Percentiles rank a stretch among this genome's conserved stretches.
phyloP scores from a whole-genome alignment of 140 eudicot genomes.

The Cichorium intybus region DNA sequence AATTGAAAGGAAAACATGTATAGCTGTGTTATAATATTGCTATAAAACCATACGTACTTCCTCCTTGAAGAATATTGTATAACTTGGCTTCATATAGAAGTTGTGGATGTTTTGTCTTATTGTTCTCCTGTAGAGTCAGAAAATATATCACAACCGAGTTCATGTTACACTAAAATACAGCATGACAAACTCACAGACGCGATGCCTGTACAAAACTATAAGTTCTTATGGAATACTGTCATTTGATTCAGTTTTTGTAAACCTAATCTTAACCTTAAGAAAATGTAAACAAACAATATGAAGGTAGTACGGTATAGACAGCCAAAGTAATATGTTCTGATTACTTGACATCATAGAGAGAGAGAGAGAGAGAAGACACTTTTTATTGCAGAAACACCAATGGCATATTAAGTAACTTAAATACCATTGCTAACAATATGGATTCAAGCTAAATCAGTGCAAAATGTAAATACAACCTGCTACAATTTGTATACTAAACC shows the following conservation, averaged over 20 bases:
- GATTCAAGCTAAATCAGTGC: slow-evolving; percentile 14
- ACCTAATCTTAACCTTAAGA: neutral
- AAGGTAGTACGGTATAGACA: neutral
- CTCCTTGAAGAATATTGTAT: slow-evolving; percentile 88
- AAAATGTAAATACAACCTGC: neutral
- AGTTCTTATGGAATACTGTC: neutral
- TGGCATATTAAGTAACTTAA: neutral
- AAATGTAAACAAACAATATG: neutral
- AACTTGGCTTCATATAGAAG: slow-evolving; percentile 92
- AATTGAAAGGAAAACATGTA: neutral
- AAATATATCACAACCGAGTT: slow-evolving; percentile 4
- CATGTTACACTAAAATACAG: neutral
- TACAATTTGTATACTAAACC: neutral
- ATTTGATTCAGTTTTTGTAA: neutral
- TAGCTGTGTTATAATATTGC: slow-evolving; percentile 1
- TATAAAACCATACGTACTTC: slow-evolving; percentile 61
- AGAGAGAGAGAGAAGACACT: neutral
- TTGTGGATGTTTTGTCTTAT: slow-evolving; percentile 92
- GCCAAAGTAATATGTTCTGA: neutral
- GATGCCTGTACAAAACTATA: neutral
- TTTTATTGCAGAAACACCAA: neutral
- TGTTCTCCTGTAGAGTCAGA: slow-evolving; percentile 67
- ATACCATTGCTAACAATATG: neutral
- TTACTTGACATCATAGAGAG: neutral
- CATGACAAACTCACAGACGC: neutral